Percentiles rank a stretch among this genome's conserved stretches.
Evolutionary conservation across 1,284 basidiomycete genomes (phyloP).

Genomic region (Puccinia polysora): DNA sequence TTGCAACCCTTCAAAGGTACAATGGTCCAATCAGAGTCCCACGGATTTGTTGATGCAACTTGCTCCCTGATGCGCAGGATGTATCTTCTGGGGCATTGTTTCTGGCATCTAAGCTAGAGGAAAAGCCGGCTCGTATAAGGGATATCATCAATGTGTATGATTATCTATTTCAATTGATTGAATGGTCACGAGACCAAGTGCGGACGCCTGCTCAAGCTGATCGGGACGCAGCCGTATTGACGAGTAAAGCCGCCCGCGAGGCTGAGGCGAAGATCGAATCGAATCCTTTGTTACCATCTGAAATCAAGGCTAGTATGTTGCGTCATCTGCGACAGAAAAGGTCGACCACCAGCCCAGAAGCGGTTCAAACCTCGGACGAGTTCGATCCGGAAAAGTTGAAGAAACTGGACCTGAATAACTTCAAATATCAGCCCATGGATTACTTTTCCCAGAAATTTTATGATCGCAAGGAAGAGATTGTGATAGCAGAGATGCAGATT

Average conservation of each 20-base stretch:
- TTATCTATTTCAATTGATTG: constrained; percentile 58
- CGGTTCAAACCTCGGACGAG: constrained; percentile 20
- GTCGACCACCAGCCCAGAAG: constrained; percentile 20
- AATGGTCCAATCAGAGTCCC: constrained; percentile 1
- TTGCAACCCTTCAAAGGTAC: no score
- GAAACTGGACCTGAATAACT: constrained; percentile 53
- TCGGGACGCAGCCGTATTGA: neutral
- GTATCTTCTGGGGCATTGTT: constrained; percentile 88
- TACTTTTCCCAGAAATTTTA: constrained; percentile 79
- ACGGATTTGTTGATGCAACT: constrained; percentile 10
- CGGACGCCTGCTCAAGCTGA: neutral
- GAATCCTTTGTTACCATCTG: constrained; percentile 28
- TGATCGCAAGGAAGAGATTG: constrained; percentile 79
- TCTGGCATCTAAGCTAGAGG: constrained; percentile 91
- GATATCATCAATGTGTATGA: constrained; percentile 94
- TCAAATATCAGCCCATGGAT: constrained; percentile 73
- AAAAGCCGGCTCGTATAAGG: constrained; percentile 81
- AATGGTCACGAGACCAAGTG: neutral
- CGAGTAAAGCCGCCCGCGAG: neutral
- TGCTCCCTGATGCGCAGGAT: constrained; percentile 60
- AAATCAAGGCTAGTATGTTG: constrained; percentile 34
- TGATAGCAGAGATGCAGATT: constrained; percentile 95
- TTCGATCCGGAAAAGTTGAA: constrained; percentile 47
- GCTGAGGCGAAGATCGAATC: constrained; percentile 26
- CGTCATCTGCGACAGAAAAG: constrained; percentile 57